Evolutionary conservation across 2,329 filamentous ascomycete genomes (phyloP).

Genomic region (Ramularia endophylla): DNA sequence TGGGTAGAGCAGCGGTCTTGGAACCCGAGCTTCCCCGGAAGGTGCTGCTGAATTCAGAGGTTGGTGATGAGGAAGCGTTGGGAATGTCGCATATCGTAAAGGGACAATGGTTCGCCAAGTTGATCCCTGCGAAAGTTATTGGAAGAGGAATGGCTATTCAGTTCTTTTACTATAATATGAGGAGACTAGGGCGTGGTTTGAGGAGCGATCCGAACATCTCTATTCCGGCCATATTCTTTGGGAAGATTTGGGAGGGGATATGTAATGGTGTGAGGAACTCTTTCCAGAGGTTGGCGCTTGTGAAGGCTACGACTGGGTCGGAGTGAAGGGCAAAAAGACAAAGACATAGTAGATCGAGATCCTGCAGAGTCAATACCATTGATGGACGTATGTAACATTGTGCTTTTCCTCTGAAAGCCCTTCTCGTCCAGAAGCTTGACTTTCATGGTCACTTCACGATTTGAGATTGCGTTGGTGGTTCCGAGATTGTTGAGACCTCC

Average conservation of each 20-base stretch:
- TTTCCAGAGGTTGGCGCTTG: too few relatives aligned
- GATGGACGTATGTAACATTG: too few relatives aligned
- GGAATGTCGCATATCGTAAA: conserved; percentile 27
- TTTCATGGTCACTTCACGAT: too few relatives aligned
- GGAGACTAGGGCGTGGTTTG: conserved; percentile 26
- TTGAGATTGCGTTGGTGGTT: too few relatives aligned
- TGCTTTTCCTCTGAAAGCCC: too few relatives aligned
- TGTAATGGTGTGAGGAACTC: too few relatives aligned
- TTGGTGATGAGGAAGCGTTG: conserved; percentile 23
- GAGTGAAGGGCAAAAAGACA: too few relatives aligned
- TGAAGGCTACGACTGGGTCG: too few relatives aligned
- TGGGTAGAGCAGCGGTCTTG: conserved; percentile 43
- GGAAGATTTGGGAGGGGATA: conserved; percentile 5
- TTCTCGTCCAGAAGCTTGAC: too few relatives aligned
- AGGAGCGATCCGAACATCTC: conserved; percentile 27
- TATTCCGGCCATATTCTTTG: conserved; percentile 23
- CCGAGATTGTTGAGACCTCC: too few relatives aligned
- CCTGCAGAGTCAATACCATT: too few relatives aligned
- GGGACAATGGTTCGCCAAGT: conserved; percentile 29
- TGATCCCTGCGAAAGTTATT: conserved; percentile 30
- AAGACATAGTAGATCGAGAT: too few relatives aligned
- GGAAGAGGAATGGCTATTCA: conserved; percentile 29
- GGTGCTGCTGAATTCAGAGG: conserved; percentile 30
- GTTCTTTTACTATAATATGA: conserved; percentile 34
- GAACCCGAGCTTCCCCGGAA: conserved; percentile 38